These are phyloP conservation scores for Teunomyces cretensis DNA, from an alignment of 805 yeast genomes.

Conservation along the genomic window DNA sequence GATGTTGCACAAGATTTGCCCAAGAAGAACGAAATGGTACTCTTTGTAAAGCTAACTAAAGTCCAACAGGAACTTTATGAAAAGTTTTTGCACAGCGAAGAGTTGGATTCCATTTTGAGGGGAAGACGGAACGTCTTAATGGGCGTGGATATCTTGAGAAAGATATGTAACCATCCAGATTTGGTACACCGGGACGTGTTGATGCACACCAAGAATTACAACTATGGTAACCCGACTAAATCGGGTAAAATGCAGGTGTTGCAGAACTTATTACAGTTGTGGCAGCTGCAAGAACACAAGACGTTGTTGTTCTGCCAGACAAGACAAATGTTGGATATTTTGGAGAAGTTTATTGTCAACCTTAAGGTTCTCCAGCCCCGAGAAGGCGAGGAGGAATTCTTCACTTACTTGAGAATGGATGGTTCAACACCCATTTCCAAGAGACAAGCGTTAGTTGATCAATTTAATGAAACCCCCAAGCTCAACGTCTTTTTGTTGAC, in stretches of 20 bases:
- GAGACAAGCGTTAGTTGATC: conserved; percentile 79
- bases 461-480: conserved; percentile 62
- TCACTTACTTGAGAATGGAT: conserved; percentile 82
- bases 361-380: conserved; percentile 25
- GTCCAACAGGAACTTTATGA: conserved; percentile 73
- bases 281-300: conserved; percentile 78
- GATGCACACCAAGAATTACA: conserved; percentile 28
- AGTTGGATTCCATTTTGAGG: conserved; percentile 63
- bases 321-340: conserved; percentile 86
- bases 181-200: conserved; percentile 51
- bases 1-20: conserved; percentile 97
- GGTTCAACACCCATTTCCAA: conserved; percentile 81
- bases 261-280: conserved; percentile 65
- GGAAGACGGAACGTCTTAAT: conserved; percentile 80
- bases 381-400: conserved; percentile 9
- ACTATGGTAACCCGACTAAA: conserved; percentile 56
- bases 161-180: conserved; percentile 97
- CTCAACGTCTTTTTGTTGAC: conserved; percentile 76
- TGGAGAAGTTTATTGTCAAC: conserved; percentile 62
- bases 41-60: conserved; percentile 83
- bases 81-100: conserved; percentile 73
- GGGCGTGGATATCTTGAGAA: conserved; percentile 88
- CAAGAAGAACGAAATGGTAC: conserved; percentile 87
- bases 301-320: conserved; percentile 90
- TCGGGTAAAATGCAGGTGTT: conserved; percentile 94